Conservation (phyloP, 2,329 filamentous ascomycete genomes). For the Cordyceps farinosa region DNA sequence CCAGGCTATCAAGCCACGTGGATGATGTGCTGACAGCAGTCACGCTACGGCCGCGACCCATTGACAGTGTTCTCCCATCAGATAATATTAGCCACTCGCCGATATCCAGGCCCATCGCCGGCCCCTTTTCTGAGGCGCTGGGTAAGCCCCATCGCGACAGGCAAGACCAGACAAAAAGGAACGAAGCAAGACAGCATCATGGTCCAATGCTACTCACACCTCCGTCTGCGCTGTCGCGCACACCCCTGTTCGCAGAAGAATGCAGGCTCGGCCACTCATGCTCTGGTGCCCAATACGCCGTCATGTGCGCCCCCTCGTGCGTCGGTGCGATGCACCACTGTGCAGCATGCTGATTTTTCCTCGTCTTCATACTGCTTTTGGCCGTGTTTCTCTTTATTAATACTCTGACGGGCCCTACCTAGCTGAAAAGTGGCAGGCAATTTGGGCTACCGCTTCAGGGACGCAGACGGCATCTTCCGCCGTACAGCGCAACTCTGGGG, state of each 20-base stretch:
- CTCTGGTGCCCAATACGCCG: constrained; percentile 3
- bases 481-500: too few relatives aligned
- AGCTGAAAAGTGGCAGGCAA: neutral
- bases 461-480: too few relatives aligned
- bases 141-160: neutral
- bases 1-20: neutral
- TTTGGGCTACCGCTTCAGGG: neutral
- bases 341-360: neutral
- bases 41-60: neutral
- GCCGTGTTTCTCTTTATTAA: neutral
- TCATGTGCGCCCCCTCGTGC: constrained; percentile 7
- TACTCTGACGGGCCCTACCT: neutral
- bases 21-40: neutral
- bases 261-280: neutral
- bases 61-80: too few relatives aligned
- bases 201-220: neutral
- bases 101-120: neutral
- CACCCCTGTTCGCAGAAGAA: constrained; percentile 7
- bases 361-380: neutral
- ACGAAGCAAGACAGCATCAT: too few relatives aligned
- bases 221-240: neutral
- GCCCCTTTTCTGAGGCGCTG: neutral
- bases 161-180: too few relatives aligned
- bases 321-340: neutral
- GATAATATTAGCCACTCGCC: too few relatives aligned